Evolutionary conservation across 805 yeast genomes (phyloP), one percentile per base, ranked within the genome.

Genomic region (Jamesozyma lodderae): DNA sequence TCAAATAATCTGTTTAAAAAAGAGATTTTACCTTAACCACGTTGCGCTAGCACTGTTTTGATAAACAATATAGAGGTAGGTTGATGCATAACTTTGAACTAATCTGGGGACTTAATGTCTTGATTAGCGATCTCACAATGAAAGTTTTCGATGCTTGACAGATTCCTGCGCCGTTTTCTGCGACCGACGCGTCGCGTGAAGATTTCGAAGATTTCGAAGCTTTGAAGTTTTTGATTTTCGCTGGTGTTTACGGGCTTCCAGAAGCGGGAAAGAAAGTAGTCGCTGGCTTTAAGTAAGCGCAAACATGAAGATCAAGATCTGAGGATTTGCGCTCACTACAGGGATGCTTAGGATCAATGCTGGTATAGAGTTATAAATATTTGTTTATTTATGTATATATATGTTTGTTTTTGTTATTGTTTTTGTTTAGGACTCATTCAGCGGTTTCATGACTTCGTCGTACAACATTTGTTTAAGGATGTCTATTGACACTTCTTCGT

Each of bases 401-500:
- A n/a, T 26, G 29, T 26, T 6, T 26, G 29, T 26, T n/a, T 26
- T 6, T 26, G 29, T 11, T n/a, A 10, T n/a, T 26, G 29, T 26
- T 6, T 26, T n/a, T 6, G 11, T 19, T 18, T 22, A 32, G 6
- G 35, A 27, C 31, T 26, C 35, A 8, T 21, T 30, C 17, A 65
- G 46, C 0, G 68, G 67, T 26, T 57, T 66, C 80, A 81, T 79
- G 35, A 88, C 81, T 64, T 88, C 96, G 36, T 81, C 83, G 48
- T 75, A 83, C 40, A 88, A 67, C 73, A 86, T 66, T 47, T 70
- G 69, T 60, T 86, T 86, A 59, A 90, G 69, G 47, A 81, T 81
- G 22, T 74, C 79, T 46, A 84, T 70, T 16, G 80, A 70, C 38
- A 86, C 84, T 43, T 84, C 87, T 45, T 85, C 87, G 51, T 87